Percentiles rank a stretch among this genome's conserved stretches.
These are phyloP conservation scores for Talaromyces liani DNA, from an alignment of 495 filamentous ascomycete species.

Conservation along the genomic window DNA sequence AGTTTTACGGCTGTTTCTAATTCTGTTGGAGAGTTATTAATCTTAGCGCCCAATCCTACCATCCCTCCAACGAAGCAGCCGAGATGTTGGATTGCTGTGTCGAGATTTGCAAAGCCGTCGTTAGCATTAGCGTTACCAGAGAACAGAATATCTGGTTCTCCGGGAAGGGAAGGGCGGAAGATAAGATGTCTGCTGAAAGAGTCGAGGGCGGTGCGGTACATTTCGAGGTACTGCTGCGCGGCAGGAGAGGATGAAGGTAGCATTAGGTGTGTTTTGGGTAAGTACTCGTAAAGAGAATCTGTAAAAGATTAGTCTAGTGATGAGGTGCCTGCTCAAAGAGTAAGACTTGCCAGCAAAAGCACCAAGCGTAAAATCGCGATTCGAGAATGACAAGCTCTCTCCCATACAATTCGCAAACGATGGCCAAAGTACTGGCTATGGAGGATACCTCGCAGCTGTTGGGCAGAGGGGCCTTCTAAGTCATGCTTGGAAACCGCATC, in stretches of 20 bases:
- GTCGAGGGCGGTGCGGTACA: conserved; percentile 31
- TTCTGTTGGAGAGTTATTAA: conserved; percentile 59
- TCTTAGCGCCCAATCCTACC: conserved; percentile 68
- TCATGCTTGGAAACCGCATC: no score
- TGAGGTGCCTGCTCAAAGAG: neutral
- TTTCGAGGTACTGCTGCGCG: conserved; percentile 29
- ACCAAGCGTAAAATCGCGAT: conserved; percentile 3
- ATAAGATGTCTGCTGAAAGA: conserved; percentile 29
- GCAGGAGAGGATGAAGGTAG: conserved; percentile 18
- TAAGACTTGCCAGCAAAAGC: conserved; percentile 2
- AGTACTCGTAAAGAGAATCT: conserved; percentile 27
- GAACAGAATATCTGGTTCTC: conserved; percentile 32
- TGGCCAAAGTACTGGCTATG: conserved; percentile 43
- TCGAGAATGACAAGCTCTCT: conserved; percentile 2
- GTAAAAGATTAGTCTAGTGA: conserved; percentile 9
- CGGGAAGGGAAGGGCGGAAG: conserved; percentile 36
- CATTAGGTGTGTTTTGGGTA: conserved; percentile 27
- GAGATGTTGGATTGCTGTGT: conserved; percentile 47
- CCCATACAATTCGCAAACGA: conserved; percentile 2
- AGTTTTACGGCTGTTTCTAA: conserved; percentile 64
- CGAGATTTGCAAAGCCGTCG: conserved; percentile 15
- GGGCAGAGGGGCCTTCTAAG: neutral
- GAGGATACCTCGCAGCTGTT: neutral
- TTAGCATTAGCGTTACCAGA: conserved; percentile 22
- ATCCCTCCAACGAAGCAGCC: conserved; percentile 84